phyloP scores from a whole-genome alignment of 2,329 filamentous ascomycete species.

The Endoconidiophora laricicola region DNA sequence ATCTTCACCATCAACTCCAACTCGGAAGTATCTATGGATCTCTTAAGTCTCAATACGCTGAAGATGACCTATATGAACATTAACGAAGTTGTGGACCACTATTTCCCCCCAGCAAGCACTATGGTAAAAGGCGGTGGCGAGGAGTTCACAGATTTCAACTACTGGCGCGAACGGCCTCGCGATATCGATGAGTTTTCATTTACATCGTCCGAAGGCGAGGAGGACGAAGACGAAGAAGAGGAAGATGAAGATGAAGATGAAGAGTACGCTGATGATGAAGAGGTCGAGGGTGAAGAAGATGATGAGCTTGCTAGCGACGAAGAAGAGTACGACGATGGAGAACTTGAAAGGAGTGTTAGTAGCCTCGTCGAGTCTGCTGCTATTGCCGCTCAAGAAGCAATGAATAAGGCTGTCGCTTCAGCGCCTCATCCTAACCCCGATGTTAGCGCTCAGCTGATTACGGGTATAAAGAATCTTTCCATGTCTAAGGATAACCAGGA shows the following conservation, averaged over 20 bases:
- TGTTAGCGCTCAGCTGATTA: slow-evolving; percentile 13
- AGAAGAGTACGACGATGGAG: slow-evolving; percentile 24
- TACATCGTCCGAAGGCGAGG: slow-evolving; percentile 45
- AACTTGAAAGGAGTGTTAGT: slow-evolving; percentile 9
- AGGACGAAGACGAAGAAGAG: slow-evolving; percentile 34
- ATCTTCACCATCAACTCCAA: slow-evolving; percentile 99
- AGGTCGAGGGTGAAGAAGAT: slow-evolving; percentile 22
- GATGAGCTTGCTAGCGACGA: slow-evolving; percentile 24
- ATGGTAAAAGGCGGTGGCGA: slow-evolving; percentile 81
- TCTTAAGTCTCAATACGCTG: slow-evolving; percentile 81
- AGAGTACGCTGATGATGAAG: slow-evolving; percentile 31
- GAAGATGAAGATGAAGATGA: slow-evolving; percentile 35
- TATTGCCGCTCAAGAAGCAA: slow-evolving; percentile 6
- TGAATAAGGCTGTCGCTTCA: not conserved
- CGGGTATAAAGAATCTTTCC: slow-evolving; percentile 14
- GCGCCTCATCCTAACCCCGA: slow-evolving; percentile 8
- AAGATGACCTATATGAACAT: slow-evolving; percentile 96
- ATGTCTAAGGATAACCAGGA: slow-evolving; percentile 4
- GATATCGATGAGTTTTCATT: slow-evolving; percentile 80
- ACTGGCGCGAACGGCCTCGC: slow-evolving; percentile 75
- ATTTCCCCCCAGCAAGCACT: slow-evolving; percentile 82
- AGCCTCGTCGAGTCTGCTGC: slow-evolving; percentile 8
- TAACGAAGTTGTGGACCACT: slow-evolving; percentile 93
- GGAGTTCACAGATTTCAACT: slow-evolving; percentile 92
- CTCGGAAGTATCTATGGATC: slow-evolving; percentile 80